These are phyloP conservation scores for Monosporascus sp. DNA, from an alignment of 2,329 filamentous ascomycete species.

Conservation along the genomic window DNA sequence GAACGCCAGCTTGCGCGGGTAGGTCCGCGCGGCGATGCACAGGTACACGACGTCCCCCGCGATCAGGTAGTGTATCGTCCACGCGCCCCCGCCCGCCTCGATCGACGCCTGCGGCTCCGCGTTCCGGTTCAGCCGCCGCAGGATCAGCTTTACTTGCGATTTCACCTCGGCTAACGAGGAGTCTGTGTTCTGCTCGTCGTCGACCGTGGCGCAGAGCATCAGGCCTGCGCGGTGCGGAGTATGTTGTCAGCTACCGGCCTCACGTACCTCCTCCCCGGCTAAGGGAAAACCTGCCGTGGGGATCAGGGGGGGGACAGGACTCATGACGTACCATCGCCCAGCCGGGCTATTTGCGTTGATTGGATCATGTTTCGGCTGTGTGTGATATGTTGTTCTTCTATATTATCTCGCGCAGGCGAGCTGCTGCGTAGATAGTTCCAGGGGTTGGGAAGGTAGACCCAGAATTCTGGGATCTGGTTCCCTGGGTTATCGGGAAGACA, in stretches of 20 bases:
- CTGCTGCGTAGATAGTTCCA: not conserved
- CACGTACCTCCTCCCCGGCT: too few species aligned
- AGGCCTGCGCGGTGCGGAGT: constrained; percentile 55
- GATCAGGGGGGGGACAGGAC: not conserved
- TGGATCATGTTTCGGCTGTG: constrained; percentile 60
- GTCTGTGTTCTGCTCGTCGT: constrained; percentile 73
- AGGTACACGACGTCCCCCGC: constrained; percentile 80
- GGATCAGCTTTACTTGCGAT: constrained; percentile 81
- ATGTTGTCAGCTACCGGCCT: constrained; percentile 11
- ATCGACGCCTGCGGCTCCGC: constrained; percentile 88
- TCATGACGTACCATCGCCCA: constrained; percentile 62
- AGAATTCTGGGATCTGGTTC: not conserved
- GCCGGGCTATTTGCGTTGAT: constrained; percentile 88
- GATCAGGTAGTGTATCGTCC: constrained; percentile 61
- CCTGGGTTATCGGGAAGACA: not conserved
- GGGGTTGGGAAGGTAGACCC: not conserved
- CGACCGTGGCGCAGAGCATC: constrained; percentile 89
- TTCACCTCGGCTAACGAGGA: constrained; percentile 81
- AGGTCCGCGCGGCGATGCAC: constrained; percentile 87
- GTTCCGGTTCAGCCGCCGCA: constrained; percentile 82
- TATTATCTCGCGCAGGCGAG: too few species aligned
- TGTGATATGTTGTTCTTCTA: not conserved
- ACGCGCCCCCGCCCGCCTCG: constrained; percentile 56
- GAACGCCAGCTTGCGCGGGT: constrained; percentile 96
- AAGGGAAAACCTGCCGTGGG: not conserved